These are phyloP conservation scores for Paramecium biaurelia DNA, from an alignment of 73 alveolate species.

Conservation along the genomic window DNA sequence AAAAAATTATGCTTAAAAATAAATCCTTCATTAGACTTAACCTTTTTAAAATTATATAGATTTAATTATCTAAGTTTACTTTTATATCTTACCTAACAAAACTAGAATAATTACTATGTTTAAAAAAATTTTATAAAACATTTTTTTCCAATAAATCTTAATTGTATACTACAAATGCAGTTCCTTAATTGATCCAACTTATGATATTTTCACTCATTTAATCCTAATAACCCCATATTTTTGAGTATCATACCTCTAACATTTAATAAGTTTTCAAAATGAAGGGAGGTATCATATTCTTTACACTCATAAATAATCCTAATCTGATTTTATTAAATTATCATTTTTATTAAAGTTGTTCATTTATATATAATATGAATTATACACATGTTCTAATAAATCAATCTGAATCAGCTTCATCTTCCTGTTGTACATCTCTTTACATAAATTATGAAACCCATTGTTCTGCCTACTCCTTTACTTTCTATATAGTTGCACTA, in stretches of 20 bases:
- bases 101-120: conserved; percentile 13
- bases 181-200: background rate
- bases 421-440: background rate
- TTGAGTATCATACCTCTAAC: background rate
- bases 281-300: background rate
- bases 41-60: background rate
- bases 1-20: background rate
- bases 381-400: background rate
- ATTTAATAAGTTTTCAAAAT: background rate
- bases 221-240: background rate
- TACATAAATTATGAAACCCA: conserved; percentile 54
- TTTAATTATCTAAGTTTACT: background rate
- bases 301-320: background rate
- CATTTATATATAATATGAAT: background rate
- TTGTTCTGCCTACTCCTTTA: conserved; percentile 74
- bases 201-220: background rate
- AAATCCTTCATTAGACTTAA: background rate
- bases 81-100: background rate
- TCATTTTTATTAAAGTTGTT: background rate
- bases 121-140: background rate
- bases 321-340: background rate
- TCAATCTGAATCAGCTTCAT: conserved; percentile 34
- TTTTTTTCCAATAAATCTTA: background rate
- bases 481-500: conserved; percentile 68
- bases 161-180: background rate